Evolutionary conservation across 768 basidiomycete genomes (phyloP).

Genomic region (Cantharellus anzutake): DNA sequence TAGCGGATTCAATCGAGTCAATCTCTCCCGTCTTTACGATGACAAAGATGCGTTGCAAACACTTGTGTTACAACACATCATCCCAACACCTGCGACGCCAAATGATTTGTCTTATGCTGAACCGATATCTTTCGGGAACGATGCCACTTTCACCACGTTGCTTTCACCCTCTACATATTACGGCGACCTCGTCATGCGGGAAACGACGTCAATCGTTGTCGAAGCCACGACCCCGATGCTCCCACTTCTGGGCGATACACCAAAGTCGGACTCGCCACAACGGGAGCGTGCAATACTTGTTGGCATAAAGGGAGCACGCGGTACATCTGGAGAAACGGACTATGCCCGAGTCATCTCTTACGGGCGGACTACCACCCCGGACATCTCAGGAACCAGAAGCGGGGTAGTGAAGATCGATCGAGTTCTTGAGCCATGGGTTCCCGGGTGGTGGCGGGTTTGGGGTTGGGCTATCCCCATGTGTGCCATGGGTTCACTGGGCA

Average conservation of each 20-base stretch:
- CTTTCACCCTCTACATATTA: constrained; percentile 46
- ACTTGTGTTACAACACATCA: constrained; percentile 61
- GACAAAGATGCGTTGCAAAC: constrained; percentile 32
- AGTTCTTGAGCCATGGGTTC: constrained; percentile 67
- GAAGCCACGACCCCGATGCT: constrained; percentile 17
- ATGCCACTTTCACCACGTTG: constrained; percentile 57
- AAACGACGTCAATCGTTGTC: constrained; percentile 12
- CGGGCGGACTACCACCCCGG: constrained; percentile 40
- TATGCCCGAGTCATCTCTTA: constrained; percentile 18
- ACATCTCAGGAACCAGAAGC: constrained; percentile 44
- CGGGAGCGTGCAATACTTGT: constrained; percentile 16
- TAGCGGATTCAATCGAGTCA: constrained; percentile 73
- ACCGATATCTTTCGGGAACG: constrained; percentile 53
- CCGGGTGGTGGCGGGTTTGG: constrained; percentile 67
- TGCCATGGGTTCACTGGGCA: constrained; percentile 35
- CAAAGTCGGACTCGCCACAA: not conserved
- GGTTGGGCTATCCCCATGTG: constrained; percentile 50
- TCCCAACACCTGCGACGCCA: constrained; percentile 25
- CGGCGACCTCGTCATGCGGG: constrained; percentile 69
- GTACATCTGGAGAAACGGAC: constrained; percentile 23
- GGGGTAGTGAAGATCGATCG: constrained; percentile 81
- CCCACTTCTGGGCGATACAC: not conserved
- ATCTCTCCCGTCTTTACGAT: constrained; percentile 54
- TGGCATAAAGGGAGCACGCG: constrained; percentile 23
- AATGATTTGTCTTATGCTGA: constrained; percentile 39